phyloP scores from a whole-genome alignment of 2,329 filamentous ascomycete species.

The Myriosclerotinia duriaeana region DNA sequence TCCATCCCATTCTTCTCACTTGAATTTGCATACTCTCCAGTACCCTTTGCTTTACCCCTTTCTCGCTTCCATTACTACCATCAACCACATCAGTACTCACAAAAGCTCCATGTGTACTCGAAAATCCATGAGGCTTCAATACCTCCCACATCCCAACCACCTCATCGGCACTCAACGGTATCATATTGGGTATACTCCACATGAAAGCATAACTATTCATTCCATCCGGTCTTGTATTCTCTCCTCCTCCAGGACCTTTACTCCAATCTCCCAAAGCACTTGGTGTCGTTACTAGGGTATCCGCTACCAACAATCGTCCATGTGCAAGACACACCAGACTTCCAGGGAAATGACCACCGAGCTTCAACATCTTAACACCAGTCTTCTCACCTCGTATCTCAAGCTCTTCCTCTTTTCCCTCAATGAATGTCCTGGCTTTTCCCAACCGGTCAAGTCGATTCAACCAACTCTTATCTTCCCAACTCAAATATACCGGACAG shows the following conservation, averaged over 20 bases:
- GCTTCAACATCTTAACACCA: constrained; percentile 63
- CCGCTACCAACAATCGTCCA: constrained; percentile 67
- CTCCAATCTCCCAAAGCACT: constrained; percentile 52
- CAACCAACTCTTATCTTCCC: constrained; percentile 66
- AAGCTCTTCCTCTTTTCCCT: constrained; percentile 44
- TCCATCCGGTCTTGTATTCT: constrained; percentile 45
- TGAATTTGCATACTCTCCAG: constrained; percentile 78
- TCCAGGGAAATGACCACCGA: constrained; percentile 79
- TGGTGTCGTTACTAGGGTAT: constrained; percentile 72
- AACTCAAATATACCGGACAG: constrained; percentile 68
- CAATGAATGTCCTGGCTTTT: constrained; percentile 51
- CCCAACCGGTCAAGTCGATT: constrained; percentile 45
- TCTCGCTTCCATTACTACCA: constrained; percentile 39
- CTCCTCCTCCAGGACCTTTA: constrained; percentile 44
- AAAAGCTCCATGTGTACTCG: constrained; percentile 67
- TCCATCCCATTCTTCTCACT: constrained; percentile 44
- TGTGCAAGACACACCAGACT: constrained; percentile 66
- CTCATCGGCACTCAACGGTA: constrained; percentile 64
- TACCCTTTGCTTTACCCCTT: constrained; percentile 59
- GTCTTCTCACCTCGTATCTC: constrained; percentile 43
- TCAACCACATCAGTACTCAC: constrained; percentile 60
- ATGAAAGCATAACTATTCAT: constrained; percentile 66
- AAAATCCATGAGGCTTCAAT: constrained; percentile 61
- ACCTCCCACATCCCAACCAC: constrained; percentile 70
- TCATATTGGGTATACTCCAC: constrained; percentile 75